A percentile compares a stretch with the other conserved stretches of the same genome.
Evolutionary conservation across 495 filamentous ascomycete genomes (phyloP).

Genomic region (Neurospora intermedia): DNA sequence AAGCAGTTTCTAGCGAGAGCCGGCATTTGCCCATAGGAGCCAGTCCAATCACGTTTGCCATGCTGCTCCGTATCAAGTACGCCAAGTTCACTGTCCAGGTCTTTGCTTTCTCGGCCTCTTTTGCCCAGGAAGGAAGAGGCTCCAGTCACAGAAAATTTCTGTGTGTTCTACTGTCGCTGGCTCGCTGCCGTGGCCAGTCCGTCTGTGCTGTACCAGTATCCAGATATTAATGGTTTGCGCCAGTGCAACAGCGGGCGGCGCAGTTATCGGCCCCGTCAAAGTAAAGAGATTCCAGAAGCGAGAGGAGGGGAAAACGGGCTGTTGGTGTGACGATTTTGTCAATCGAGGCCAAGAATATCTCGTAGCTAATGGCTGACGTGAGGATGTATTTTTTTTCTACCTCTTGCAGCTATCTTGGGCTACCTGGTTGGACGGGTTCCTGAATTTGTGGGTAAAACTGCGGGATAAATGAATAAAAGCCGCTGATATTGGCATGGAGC

Average conservation of each 20-base stretch:
- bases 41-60: not conserved
- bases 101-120: not conserved
- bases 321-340: not conserved
- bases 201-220: not conserved
- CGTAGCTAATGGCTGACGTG: not conserved
- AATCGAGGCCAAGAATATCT: not conserved
- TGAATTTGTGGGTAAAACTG: not conserved
- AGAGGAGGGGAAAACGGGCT: not conserved
- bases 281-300: not conserved
- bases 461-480: not conserved
- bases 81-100: not conserved
- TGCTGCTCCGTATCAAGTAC: not conserved
- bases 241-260: not conserved
- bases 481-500: not conserved
- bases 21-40: not conserved
- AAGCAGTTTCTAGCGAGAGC: not conserved
- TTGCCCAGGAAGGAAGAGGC: not conserved
- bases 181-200: not conserved
- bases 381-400: not conserved
- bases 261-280: not conserved
- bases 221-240: not conserved
- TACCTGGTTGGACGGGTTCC: not conserved
- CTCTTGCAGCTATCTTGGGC: not conserved
- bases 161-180: not conserved
- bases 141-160: not conserved